Evolutionary conservation across 2,329 filamentous ascomycete species (phyloP), one percentile per base, ranked within the genome.

Genomic region (Beauveria varroae): DNA sequence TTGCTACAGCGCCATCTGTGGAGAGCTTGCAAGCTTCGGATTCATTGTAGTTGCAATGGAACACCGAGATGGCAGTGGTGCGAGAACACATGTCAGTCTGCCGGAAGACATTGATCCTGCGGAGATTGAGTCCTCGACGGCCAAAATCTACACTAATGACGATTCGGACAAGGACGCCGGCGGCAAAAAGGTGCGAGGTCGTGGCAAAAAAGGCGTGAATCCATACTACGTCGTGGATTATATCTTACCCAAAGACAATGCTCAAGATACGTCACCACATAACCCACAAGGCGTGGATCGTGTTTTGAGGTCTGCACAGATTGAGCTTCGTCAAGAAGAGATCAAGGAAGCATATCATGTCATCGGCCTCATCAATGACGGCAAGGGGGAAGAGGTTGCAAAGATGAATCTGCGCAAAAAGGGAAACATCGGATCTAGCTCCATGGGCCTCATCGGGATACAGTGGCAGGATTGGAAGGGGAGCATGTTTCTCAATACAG

Each of bases 41-140:
- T 86, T 88, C 65, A 75, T 89, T 0, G 84, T 89, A 0, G 80
- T 85, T 40, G 84, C 85, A 0, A 68, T 89, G 26, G 86, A 89
- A 70, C 86, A 89, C 69, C 73, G 86, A 30, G 86, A 88, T 68
- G 86, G 86, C 1, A 85, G 81, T 60, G 84, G 83, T 3, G 83
- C 86, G 4, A 74, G 85, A 53, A 84, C 82, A 0, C 83, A 81
- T 63, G 78, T 88, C 61, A 88, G 86, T 65, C 77, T 86, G 51
- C 75, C 77, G 0, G 74, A 74, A 53, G 67, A 74, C 22, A 73
- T 71, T 3, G 71, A 74, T 37, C 69, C 74, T 1, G 69, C 68
- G 6, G 68, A 72, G 5, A 68, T 69, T 9, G 67, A 69, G 24
- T 68, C 68, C 1, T 71, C 65, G 22, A 71, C 71, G 1, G 67